These are phyloP conservation scores for Drosera capensis DNA, from an alignment of 148 eudicot species.

Conservation along the genomic window DNA sequence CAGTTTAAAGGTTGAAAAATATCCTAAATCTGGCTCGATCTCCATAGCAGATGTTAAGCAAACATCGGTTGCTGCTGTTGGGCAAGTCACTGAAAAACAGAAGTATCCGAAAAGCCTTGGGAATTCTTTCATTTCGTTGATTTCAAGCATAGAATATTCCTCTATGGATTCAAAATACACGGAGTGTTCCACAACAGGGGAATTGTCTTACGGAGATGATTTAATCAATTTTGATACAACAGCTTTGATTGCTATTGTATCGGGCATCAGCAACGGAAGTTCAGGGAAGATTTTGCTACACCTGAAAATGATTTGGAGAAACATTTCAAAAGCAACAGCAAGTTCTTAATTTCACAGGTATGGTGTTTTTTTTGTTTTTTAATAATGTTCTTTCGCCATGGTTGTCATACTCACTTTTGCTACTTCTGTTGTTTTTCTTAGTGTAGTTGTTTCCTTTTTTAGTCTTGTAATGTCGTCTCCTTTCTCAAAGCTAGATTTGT, in stretches of 20 bases:
- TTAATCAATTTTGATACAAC: conserved; percentile 88
- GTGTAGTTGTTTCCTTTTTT: too few species aligned
- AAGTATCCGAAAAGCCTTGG: conserved; percentile 16
- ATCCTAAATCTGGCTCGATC: conserved; percentile 12
- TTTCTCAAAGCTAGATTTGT: too few species aligned
- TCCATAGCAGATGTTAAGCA: conserved; percentile 9
- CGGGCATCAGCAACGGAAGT: conserved; percentile 81
- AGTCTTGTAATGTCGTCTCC: too few species aligned
- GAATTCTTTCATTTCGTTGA: conserved; percentile 27
- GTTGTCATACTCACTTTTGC: neutral
- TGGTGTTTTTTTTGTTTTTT: neutral
- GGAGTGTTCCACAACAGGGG: conserved; percentile 7
- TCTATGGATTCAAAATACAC: conserved; percentile 10
- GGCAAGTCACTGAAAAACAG: conserved; percentile 5
- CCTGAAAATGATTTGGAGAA: conserved; percentile 45
- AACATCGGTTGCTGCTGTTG: conserved; percentile 7
- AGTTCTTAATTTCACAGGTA: conserved; percentile 82
- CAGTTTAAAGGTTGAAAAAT: conserved; percentile 27
- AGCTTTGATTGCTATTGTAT: conserved; percentile 67
- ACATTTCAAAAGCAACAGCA: conserved; percentile 61
- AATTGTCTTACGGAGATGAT: conserved; percentile 10
- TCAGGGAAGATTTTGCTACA: conserved; percentile 46
- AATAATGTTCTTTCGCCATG: neutral
- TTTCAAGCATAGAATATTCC: conserved; percentile 35
- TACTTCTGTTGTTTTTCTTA: neutral